Conservation (phyloP, 2,329 filamentous ascomycete species). For the Fusarium sp. region DNA sequence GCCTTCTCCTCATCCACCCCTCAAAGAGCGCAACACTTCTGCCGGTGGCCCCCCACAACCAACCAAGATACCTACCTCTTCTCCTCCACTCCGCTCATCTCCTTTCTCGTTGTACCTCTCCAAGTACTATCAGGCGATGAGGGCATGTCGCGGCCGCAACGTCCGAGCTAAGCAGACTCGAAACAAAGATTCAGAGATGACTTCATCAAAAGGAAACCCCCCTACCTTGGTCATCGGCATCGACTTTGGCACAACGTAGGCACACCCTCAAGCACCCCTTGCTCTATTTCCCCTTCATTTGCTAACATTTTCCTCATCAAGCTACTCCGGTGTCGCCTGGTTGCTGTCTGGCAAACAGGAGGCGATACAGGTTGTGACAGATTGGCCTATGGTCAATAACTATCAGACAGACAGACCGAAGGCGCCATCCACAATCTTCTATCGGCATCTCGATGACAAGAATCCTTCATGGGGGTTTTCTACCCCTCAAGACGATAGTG, state of each 20-base stretch:
- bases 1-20: too few species aligned
- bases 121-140: too few species aligned
- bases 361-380: constrained; percentile 51
- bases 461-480: constrained; percentile 52
- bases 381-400: constrained; percentile 46
- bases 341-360: constrained; percentile 46
- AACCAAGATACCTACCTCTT: background rate
- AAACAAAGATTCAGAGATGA: background rate
- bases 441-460: background rate
- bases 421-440: constrained; percentile 49
- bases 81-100: too few species aligned
- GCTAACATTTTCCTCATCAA: constrained; percentile 32
- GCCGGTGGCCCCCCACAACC: too few species aligned
- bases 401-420: constrained; percentile 53
- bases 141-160: too few species aligned
- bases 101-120: too few species aligned
- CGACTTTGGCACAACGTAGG: constrained; percentile 38
- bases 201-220: background rate
- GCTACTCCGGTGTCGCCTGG: constrained; percentile 59
- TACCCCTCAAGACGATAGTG: constrained; percentile 39
- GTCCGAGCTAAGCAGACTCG: too few species aligned
- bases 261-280: accelerated
- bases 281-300: accelerated
- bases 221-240: constrained; percentile 31
- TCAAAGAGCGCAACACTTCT: too few species aligned